Evolutionary conservation across 2,329 filamentous ascomycete species (phyloP), one percentile per base, ranked within the genome.

Genomic region (Claviceps sp.): DNA sequence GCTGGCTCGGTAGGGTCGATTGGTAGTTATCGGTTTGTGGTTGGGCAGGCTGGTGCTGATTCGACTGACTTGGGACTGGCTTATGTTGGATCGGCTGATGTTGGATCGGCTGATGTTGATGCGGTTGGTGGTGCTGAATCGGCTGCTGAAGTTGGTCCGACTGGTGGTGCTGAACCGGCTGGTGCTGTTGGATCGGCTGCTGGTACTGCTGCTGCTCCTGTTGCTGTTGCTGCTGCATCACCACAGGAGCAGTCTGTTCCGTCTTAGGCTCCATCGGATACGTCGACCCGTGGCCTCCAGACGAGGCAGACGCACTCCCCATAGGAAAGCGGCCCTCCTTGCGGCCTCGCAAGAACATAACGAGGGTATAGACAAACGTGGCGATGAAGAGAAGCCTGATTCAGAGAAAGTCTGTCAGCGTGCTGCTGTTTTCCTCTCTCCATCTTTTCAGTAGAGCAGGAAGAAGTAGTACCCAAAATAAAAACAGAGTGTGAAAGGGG

Each of bases 301-400:
- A 38, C 3, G 55, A 34, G 9, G 51, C 56, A 16, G 50, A 51
- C 9, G 3, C 30, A 34, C 30, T 34, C 26, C 54, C 51, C n/a
- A 63, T 47, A 9, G 61, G 56, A 57, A 68, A 68, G 42, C 64
- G 65, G 13, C 66, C 66, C 11, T 67, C 52, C 59, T 69, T 72
- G 53, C 69, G 68, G n/a, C 62, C 66, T 0, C 57, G 54, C 40
- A 70, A 49, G 57, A 66, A 71, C 54, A 60, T 57, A 24, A 68
- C 48, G 5, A 70, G 50, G 34, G 63, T 66, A 62, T 63, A 70
- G 51, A 62, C 60, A 26, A 71, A 67, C 37, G 64, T 63, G 9
- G 59, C 64, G 37, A 70, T 63, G 54, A 69, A 72, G 8, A 71
- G 60, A 20, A 72, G 51, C 62, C 69, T 71, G 18, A n/a, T n/a